Evolutionary conservation across 2,329 filamentous ascomycete species (phyloP), one percentile per base, ranked within the genome.

Genomic region (Aspergillus fumigatiaffinis): DNA sequence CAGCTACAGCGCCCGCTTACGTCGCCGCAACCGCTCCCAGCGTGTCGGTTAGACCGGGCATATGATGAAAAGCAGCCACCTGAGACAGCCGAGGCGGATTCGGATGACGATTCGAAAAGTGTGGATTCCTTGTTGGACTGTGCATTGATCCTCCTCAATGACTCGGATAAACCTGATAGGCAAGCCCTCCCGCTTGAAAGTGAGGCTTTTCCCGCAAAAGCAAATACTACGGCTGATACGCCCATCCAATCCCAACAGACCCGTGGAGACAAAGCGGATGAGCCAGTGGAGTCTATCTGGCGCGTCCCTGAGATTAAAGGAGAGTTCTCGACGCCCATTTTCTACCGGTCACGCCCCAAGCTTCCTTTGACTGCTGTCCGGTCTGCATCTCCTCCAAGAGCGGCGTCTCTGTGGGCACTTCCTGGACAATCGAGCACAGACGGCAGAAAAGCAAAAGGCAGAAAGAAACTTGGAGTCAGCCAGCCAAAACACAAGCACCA

Each of bases 341-440:
- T 61, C 26, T 61, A 54, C 44, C 65, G 63, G 52, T 59, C 64
- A 55, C 52, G 51, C 51, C 58, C 56, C 23, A 63, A 52, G 29
- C 41, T 59, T 26, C 28, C 58, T 6, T 17, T 49, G 35, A 63
- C 56, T 52, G 55, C 42, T 32, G 50, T 58, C 32, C 66, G 67
- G 12, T 64, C 66, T 44, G 59, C 63, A 41, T 77, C 75, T 51
- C 73, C 74, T 56, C 68, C 70, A 21, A 68, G 68, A 23, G 65
- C 68, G 35, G 65, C 66, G 20, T 77, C 75, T 10, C 52, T 77
- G 17, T 78, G 76, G 76, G 70, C 73, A 44, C 54, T 72, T 53
- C 69, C 68, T 50, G 57, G 55, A 58, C 65, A 49, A 38, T 55
- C 63, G 48, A 64, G 64, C 54, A 60, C 68, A 47, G 56, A 67